A percentile compares a stretch with the other conserved stretches of the same genome.
phyloP scores from a whole-genome alignment of 2,329 filamentous ascomycete species.

The Trichophyton rubrum region DNA sequence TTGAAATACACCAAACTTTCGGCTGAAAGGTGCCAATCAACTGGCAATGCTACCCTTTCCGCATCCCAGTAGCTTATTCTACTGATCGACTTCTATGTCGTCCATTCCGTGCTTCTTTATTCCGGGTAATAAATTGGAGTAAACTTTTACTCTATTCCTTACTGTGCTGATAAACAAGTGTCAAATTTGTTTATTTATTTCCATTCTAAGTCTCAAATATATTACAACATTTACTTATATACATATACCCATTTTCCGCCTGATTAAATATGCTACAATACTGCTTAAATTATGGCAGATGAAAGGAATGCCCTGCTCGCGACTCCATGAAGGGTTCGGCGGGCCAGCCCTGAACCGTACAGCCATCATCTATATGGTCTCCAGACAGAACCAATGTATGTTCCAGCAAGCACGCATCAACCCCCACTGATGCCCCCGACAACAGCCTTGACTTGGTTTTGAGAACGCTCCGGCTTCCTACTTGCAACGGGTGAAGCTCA shows the following conservation, averaged over 20 bases:
- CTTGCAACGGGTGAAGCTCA: background rate
- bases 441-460: background rate
- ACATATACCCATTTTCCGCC: background rate
- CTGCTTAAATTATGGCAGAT: background rate
- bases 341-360: slow-evolving; percentile 1
- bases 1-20: no score
- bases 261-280: background rate
- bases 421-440: background rate
- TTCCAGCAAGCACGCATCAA: slow-evolving; percentile 3
- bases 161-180: no score
- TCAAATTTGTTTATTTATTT: no score
- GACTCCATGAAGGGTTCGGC: background rate
- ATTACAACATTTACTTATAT: background rate
- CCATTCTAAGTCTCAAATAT: no score
- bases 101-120: no score
- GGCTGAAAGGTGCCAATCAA: background rate
- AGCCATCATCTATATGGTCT: background rate
- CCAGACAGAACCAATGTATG: slow-evolving; percentile 2
- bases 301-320: background rate
- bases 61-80: no score
- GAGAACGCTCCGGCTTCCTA: slow-evolving; percentile 1
- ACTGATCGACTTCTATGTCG: no score
- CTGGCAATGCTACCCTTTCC: background rate
- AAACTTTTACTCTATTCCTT: background rate
- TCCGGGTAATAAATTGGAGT: no score